Conservation (phyloP, 1,139 yeast species). For the Martiniozyma asiatica region DNA sequence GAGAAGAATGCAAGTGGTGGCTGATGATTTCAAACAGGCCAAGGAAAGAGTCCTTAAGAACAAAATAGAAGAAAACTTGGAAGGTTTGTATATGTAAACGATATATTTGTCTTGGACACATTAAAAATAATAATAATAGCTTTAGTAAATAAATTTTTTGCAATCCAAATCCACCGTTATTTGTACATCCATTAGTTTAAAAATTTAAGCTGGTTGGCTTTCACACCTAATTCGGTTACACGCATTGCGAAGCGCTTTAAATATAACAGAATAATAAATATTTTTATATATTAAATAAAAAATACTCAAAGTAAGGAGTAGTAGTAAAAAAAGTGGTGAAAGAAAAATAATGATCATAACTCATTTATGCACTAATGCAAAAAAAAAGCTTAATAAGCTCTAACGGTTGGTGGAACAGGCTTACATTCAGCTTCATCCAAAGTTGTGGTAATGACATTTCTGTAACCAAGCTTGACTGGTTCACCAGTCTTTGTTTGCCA, state of each 20-base stretch:
- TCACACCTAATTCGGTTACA: too few species aligned
- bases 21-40: slow-evolving; percentile 88
- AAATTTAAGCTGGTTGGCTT: too few species aligned
- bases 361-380: too few species aligned
- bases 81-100: slow-evolving; percentile 72
- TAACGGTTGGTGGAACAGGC: slow-evolving; percentile 92
- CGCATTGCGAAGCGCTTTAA: too few species aligned
- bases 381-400: slow-evolving; percentile 44
- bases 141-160: too few species aligned
- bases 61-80: slow-evolving; percentile 93
- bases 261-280: not conserved
- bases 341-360: not conserved
- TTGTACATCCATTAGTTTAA: too few species aligned
- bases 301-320: not conserved
- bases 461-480: slow-evolving; percentile 66
- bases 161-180: too few species aligned
- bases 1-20: slow-evolving; percentile 96
- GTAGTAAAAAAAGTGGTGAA: not conserved
- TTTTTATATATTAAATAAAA: not conserved
- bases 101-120: too few species aligned
- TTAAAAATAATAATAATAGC: too few species aligned
- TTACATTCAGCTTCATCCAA: slow-evolving; percentile 89
- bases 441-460: slow-evolving; percentile 73
- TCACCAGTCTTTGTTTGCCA: slow-evolving; percentile 75
- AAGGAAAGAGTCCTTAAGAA: slow-evolving; percentile 96